Conservation (phyloP, 2,329 filamentous ascomycete genomes). For the Trichoderma citrinoviride region DNA sequence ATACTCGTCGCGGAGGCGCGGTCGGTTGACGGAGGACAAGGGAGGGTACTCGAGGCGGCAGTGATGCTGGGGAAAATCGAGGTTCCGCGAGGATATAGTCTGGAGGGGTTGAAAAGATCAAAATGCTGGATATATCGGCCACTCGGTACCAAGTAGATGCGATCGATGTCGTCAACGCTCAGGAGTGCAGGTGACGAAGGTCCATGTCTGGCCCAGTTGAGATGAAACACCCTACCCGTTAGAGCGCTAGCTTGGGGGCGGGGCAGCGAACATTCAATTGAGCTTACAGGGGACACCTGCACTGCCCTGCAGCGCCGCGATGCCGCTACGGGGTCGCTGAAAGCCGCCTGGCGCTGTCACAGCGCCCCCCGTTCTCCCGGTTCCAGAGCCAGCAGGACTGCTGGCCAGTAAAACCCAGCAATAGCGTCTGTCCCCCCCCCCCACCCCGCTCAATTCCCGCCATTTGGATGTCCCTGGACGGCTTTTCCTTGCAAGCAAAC, state of each 20-base stretch:
- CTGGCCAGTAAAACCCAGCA: not conserved
- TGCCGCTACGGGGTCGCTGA: conserved; percentile 9
- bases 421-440: not conserved
- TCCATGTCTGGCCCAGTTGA: not conserved
- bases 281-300: not conserved
- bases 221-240: not conserved
- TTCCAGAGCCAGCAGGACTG: not conserved
- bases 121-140: no score
- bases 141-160: not conserved
- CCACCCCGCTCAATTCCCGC: no score
- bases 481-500: not conserved
- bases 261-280: not conserved
- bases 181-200: not conserved
- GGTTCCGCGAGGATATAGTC: not conserved
- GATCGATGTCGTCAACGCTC: not conserved
- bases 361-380: not conserved
- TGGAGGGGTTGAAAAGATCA: not conserved
- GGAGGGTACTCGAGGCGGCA: not conserved
- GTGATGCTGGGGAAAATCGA: not conserved
- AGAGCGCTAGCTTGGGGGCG: not conserved
- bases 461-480: no score
- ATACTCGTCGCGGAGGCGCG: conserved; percentile 3
- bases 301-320: not conserved
- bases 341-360: not conserved
- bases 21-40: not conserved